phyloP scores from a whole-genome alignment of 2,329 filamentous ascomycete genomes.

The Aspergillus brunneoviolaceus region DNA sequence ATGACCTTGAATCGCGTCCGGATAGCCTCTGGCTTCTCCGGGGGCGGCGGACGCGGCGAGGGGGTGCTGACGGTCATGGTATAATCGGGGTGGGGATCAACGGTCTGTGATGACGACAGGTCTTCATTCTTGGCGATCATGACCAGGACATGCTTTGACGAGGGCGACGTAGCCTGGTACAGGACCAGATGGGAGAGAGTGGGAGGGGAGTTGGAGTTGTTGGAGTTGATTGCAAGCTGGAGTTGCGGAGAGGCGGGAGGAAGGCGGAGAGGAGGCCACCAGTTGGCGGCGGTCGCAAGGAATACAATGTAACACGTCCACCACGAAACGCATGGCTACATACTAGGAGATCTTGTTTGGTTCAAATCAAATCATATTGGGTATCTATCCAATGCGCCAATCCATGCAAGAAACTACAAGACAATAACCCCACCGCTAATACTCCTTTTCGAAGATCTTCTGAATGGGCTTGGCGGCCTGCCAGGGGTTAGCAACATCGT shows the following conservation, averaged over 20 bases:
- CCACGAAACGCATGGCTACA: too few species aligned
- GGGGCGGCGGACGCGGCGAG: constrained; percentile 60
- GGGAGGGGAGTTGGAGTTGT: constrained; percentile 3
- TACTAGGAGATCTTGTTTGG: background rate
- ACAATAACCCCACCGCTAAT: constrained; percentile 32
- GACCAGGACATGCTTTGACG: constrained; percentile 34
- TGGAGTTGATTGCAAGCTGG: constrained; percentile 16
- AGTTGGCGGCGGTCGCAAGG: background rate
- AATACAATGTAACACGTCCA: background rate
- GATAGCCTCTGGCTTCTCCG: constrained; percentile 70
- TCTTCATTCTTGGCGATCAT: constrained; percentile 38
- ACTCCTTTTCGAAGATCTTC: constrained; percentile 77
- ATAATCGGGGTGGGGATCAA: constrained; percentile 16
- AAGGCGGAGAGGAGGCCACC: constrained; percentile 4
- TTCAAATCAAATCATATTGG: constrained; percentile 10
- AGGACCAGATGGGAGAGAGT: background rate
- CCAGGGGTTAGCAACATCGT: constrained; percentile 19
- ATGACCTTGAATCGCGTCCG: constrained; percentile 73
- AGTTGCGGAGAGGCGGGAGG: constrained; percentile 13
- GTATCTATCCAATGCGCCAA: constrained; percentile 19
- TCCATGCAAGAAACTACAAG: constrained; percentile 2
- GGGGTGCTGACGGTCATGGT: constrained; percentile 24
- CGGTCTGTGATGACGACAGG: constrained; percentile 27
- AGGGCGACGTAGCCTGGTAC: background rate
- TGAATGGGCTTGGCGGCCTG: constrained; percentile 86